Evolutionary conservation across 805 yeast genomes (phyloP).

Genomic region (Cyberlindnera sargentensis): DNA sequence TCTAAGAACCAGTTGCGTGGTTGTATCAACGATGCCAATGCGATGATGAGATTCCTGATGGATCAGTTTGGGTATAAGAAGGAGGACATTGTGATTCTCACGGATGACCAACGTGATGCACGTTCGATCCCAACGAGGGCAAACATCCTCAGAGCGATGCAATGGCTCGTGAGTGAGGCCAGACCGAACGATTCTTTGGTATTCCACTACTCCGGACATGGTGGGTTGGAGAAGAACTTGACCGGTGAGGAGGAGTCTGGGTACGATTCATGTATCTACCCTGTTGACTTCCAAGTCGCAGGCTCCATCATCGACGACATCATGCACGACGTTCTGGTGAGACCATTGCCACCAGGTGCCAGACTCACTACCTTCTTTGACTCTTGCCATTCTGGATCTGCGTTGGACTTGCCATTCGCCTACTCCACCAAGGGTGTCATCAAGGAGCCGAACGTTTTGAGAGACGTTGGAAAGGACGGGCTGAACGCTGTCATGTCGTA

Average conservation of each 20-base stretch:
- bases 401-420: constrained; percentile 58
- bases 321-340: constrained; percentile 55
- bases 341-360: constrained; percentile 56
- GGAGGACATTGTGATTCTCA: constrained; percentile 40
- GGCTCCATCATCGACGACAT: constrained; percentile 65
- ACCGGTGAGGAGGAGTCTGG: constrained; percentile 63
- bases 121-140: constrained; percentile 45
- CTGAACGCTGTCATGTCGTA: constrained; percentile 47
- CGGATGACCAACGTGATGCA: constrained; percentile 37
- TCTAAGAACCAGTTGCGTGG: constrained; percentile 49
- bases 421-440: constrained; percentile 69
- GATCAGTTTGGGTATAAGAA: constrained; percentile 17
- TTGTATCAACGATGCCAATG: constrained; percentile 61
- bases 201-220: constrained; percentile 74
- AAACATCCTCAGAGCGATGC: constrained; percentile 66
- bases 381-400: constrained; percentile 73
- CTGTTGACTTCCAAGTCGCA: constrained; percentile 51
- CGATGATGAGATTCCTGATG: constrained; percentile 34
- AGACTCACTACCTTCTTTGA: constrained; percentile 66
- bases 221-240: constrained; percentile 54
- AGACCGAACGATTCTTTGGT: constrained; percentile 54
- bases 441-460: constrained; percentile 62
- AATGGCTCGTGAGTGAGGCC: constrained; percentile 65
- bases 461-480: constrained; percentile 59
- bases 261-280: constrained; percentile 54